Percentiles rank a stretch among this genome's conserved stretches.
Evolutionary conservation across 1,284 basidiomycete genomes (phyloP).

Genomic region (Rhodotorula sp.): DNA sequence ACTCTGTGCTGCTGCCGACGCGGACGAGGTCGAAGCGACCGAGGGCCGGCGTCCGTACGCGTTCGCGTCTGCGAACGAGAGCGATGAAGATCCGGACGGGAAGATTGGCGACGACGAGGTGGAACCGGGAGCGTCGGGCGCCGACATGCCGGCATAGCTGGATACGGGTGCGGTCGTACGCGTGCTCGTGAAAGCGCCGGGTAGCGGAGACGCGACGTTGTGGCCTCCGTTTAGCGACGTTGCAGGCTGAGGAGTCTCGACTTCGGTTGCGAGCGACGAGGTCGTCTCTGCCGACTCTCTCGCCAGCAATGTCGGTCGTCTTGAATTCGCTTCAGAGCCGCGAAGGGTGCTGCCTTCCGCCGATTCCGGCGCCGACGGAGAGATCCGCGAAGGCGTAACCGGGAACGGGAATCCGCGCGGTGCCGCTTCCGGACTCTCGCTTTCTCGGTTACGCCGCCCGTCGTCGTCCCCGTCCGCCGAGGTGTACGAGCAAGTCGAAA

Average conservation of each 20-base stretch:
- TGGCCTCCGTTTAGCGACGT: neutral
- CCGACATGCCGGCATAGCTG: no score
- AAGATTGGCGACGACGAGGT: neutral
- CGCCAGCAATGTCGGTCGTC: neutral
- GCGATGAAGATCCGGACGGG: neutral
- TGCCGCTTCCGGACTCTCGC: neutral
- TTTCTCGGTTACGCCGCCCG: neutral
- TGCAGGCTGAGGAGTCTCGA: neutral
- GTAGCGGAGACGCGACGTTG: neutral
- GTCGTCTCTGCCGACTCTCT: neutral
- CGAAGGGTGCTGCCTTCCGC: neutral
- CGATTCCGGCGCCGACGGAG: neutral
- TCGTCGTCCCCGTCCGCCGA: conserved; percentile 3
- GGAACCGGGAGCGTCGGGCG: neutral
- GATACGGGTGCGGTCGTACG: neutral
- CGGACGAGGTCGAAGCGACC: neutral
- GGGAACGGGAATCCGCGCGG: conserved; percentile 26
- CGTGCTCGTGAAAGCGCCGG: neutral
- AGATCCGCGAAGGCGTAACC: neutral
- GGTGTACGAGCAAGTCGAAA: conserved; percentile 32
- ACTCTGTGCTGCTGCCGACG: neutral
- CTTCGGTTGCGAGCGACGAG: neutral
- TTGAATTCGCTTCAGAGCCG: neutral
- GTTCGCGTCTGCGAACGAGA: neutral
- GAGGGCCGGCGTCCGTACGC: neutral